phyloP scores from a whole-genome alignment of 495 filamentous ascomycete species.

The Apiosordaria backusii region DNA sequence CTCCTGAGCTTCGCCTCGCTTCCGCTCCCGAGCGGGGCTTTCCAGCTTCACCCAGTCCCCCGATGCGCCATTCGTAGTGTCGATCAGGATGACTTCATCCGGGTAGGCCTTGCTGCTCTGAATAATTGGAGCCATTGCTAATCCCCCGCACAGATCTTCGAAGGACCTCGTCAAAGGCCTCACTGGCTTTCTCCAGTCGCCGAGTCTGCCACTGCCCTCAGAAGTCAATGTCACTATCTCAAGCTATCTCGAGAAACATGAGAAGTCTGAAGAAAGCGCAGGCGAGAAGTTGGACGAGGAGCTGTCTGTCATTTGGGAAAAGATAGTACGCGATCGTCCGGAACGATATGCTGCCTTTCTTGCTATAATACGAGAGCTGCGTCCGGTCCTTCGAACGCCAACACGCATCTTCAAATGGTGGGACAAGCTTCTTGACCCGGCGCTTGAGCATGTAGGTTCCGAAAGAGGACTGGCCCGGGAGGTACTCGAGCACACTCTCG shows the following conservation, averaged over 20 bases:
- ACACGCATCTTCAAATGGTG: constrained; percentile 61
- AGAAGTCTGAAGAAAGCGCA: constrained; percentile 54
- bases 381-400: constrained; percentile 54
- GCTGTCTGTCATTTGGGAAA: constrained; percentile 56
- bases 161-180: constrained; percentile 63
- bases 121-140: background rate
- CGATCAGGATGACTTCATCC: constrained; percentile 37
- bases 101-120: constrained; percentile 23
- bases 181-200: constrained; percentile 46
- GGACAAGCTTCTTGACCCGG: constrained; percentile 57
- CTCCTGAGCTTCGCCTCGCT: background rate
- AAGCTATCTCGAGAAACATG: constrained; percentile 58
- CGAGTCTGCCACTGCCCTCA: constrained; percentile 59
- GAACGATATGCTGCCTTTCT: constrained; percentile 60
- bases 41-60: constrained; percentile 3
- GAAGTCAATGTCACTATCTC: constrained; percentile 56
- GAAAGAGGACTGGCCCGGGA: constrained; percentile 58
- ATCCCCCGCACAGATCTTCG: constrained; percentile 31
- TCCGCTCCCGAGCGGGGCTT: background rate
- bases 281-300: constrained; percentile 64
- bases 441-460: constrained; percentile 53
- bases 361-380: constrained; percentile 54
- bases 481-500: constrained; percentile 50
- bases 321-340: constrained; percentile 49
- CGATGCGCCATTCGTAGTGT: constrained; percentile 19